phyloP scores from a whole-genome alignment of 2,329 filamentous ascomycete genomes.

The Claviceps paspali region DNA sequence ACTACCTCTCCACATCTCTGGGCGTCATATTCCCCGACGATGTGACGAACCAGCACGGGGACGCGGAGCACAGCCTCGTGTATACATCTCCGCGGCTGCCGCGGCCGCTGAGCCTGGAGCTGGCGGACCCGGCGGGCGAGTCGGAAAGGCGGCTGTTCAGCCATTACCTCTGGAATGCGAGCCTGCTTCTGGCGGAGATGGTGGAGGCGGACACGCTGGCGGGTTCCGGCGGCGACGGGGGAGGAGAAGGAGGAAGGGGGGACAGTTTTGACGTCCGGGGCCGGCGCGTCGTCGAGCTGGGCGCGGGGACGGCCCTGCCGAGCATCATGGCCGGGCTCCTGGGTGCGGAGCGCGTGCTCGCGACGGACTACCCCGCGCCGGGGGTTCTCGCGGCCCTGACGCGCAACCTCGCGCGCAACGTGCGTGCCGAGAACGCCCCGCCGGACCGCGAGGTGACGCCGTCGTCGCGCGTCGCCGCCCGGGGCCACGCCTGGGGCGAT shows the following conservation, averaged over 20 bases:
- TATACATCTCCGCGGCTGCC: conserved; percentile 41
- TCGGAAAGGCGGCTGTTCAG: conserved; percentile 46
- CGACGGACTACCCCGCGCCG: conserved; percentile 78
- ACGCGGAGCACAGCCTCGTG: conserved; percentile 39
- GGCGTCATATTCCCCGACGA: conserved; percentile 55
- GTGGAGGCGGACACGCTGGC: conserved; percentile 45
- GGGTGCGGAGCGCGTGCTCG: conserved; percentile 56
- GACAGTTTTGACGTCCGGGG: conserved; percentile 42
- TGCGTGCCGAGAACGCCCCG: conserved; percentile 21
- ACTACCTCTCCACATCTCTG: conserved; percentile 42
- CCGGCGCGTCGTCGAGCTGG: conserved; percentile 72
- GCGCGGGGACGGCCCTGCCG: conserved; percentile 74
- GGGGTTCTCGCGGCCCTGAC: no score
- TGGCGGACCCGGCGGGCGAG: conserved; percentile 34
- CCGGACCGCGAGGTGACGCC: conserved; percentile 8
- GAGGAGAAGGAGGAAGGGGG: no score
- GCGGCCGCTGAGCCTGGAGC: conserved; percentile 26
- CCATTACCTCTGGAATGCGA: conserved; percentile 84
- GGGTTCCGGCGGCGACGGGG: no score
- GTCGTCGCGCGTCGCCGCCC: conserved; percentile 23
- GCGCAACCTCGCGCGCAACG: no score
- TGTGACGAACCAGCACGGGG: conserved; percentile 49
- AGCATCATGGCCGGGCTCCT: conserved; percentile 61
- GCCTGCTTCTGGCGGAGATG: conserved; percentile 60
- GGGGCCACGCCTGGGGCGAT: conserved; percentile 52